These are phyloP conservation scores for Clonostachys sp. DNA, from an alignment of 2,329 filamentous ascomycete genomes.

Conservation along the genomic window DNA sequence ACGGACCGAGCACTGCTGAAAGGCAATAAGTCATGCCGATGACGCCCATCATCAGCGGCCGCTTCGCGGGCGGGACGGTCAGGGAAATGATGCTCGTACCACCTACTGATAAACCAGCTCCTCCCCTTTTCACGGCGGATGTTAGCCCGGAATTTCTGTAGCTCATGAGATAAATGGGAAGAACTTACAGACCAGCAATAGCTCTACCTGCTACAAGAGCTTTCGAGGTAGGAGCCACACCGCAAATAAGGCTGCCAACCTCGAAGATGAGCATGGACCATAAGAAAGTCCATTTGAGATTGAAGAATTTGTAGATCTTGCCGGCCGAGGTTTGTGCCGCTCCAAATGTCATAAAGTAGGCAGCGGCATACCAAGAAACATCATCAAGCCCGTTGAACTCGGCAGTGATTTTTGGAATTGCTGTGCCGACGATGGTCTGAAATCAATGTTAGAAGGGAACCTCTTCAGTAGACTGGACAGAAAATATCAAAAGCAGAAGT, in stretches of 20 bases:
- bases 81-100: conserved; percentile 34
- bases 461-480: no score
- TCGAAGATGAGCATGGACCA: conserved; percentile 48
- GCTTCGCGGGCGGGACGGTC: neutral
- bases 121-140: conserved; percentile 23
- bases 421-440: conserved; percentile 11
- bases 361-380: conserved; percentile 74
- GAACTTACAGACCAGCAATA: conserved; percentile 40
- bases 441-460: no score
- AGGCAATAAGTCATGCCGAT: conserved; percentile 14
- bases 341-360: conserved; percentile 66
- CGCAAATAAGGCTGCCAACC: conserved; percentile 51
- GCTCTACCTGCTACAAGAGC: conserved; percentile 51
- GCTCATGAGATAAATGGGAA: no score
- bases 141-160: no score
- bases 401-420: conserved; percentile 59
- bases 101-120: conserved; percentile 50
- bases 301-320: conserved; percentile 53
- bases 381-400: conserved; percentile 63
- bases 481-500: no score
- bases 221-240: conserved; percentile 39
- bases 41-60: conserved; percentile 4
- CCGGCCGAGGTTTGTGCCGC: conserved; percentile 67
- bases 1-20: conserved; percentile 12
- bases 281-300: conserved; percentile 50